Evolutionary conservation across 805 yeast genomes (phyloP), one percentile per base, ranked within the genome.

Genomic region (Candida jianshihensis): DNA sequence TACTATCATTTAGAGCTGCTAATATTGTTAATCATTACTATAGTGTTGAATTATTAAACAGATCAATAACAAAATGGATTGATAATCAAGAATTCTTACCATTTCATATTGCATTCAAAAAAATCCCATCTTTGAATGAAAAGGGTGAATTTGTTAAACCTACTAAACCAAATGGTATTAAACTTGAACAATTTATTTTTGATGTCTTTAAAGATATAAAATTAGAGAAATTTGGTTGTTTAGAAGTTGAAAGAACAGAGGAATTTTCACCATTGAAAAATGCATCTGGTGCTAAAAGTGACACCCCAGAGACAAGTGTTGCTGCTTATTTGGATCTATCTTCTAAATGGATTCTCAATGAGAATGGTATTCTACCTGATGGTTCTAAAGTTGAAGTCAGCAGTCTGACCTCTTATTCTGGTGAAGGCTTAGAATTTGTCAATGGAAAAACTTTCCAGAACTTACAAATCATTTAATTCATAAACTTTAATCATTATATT

Each of bases 21-120:
- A 92, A 92, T 61, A 92, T 92, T 45, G 99, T 92, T 37, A 92
- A 92, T 58, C 98, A 92, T 61, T 92, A 89, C 61, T 92, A 90
- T 61, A 80, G 89, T 4, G 85, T 85, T 31, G 81, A 73, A n/a
- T 73, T 88, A 51, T 65, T 92, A 50, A 59, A 62, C 19, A 46
- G 62, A 22, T 66, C 67, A 61, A 67, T 88, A 41, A 80, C 82
- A 5, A 54, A 65, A 20, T 89, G 96, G 96, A 71, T 76, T 44
- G 57, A 72, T 4, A 72, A 81, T 22, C 77, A 75, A 52, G 64
- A 70, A 45, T 66, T 60, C 47, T 70, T 92, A 53, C 97, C 97
- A n/a, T 90, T 81, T 66, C 99, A 92, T 60, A 75, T 90, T 55
- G 98, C 99, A 17, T 74, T 71, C 56, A 92, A 92, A 73, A 90